Evolutionary conservation across 2,329 filamentous ascomycete genomes (phyloP).

Genomic region (Aspergillus brasiliensis): DNA sequence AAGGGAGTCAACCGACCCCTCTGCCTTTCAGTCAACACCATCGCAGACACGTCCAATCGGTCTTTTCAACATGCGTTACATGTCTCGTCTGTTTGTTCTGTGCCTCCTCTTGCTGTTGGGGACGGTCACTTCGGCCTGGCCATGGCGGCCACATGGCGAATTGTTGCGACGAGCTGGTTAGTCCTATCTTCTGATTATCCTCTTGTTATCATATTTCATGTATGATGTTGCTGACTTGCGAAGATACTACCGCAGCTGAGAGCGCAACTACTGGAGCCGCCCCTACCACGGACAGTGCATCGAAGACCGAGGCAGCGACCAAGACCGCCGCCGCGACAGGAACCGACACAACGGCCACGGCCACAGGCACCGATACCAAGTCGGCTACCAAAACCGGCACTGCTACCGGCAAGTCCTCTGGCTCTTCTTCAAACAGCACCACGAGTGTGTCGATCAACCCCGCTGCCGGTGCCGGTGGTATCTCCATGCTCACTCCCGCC

Average conservation of each 20-base stretch:
- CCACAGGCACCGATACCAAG: conserved; percentile 20
- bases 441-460: conserved; percentile 52
- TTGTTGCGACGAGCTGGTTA: conserved; percentile 30
- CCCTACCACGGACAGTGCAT: conserved; percentile 17
- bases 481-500: conserved; percentile 63
- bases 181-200: conserved; percentile 7
- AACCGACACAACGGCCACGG: conserved; percentile 19
- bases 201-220: no score
- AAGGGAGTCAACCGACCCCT: conserved; percentile 15
- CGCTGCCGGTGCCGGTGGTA: conserved; percentile 59
- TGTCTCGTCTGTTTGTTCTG: conserved; percentile 33
- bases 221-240: not conserved
- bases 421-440: conserved; percentile 31
- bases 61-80: conserved; percentile 35
- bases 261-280: conserved; percentile 21
- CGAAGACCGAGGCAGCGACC: conserved; percentile 21
- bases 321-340: conserved; percentile 18
- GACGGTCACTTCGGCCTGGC: conserved; percentile 34
- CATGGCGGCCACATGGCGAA: conserved; percentile 25
- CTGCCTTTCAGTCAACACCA: not conserved
- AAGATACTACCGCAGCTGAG: conserved; percentile 24
- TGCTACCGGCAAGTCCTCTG: conserved; percentile 21
- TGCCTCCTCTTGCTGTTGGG: conserved; percentile 37
- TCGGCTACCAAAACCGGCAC: conserved; percentile 18
- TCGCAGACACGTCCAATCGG: not conserved